These are phyloP conservation scores for Dalechampia spathulata DNA, from an alignment of 441 rosid species.

Conservation along the genomic window DNA sequence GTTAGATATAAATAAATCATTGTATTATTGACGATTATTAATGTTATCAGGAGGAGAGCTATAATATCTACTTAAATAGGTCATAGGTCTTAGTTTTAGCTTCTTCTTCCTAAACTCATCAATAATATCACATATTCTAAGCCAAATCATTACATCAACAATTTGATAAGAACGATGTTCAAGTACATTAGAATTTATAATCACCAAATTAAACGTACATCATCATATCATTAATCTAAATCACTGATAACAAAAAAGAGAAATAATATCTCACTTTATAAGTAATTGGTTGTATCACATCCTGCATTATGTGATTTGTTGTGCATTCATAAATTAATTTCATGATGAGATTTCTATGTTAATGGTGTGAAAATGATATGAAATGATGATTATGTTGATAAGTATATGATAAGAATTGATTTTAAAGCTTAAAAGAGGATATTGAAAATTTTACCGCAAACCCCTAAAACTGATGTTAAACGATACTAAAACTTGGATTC, in stretches of 20 bases:
- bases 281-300: conserved; percentile 93
- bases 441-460: too few species aligned
- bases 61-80: conserved; percentile 95
- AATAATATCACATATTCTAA: conserved; percentile 94
- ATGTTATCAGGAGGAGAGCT: conserved; percentile 73
- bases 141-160: conserved; percentile 96
- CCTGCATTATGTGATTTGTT: too few species aligned
- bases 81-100: conserved; percentile 88
- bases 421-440: too few species aligned
- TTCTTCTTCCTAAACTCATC: conserved; percentile 92
- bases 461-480: too few species aligned
- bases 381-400: too few species aligned
- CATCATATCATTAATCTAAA: neutral
- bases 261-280: conserved; percentile 61
- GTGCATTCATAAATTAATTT: too few species aligned
- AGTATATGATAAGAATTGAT: too few species aligned
- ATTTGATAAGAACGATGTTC: conserved; percentile 67
- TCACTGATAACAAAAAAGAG: neutral
- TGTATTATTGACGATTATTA: too few species aligned
- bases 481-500: too few species aligned
- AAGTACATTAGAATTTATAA: neutral
- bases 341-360: too few species aligned
- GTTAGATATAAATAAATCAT: too few species aligned
- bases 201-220: neutral
- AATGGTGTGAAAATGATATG: too few species aligned